phyloP scores from a whole-genome alignment of 371 early-diverging fungal species.

The Mortierella sp. region DNA sequence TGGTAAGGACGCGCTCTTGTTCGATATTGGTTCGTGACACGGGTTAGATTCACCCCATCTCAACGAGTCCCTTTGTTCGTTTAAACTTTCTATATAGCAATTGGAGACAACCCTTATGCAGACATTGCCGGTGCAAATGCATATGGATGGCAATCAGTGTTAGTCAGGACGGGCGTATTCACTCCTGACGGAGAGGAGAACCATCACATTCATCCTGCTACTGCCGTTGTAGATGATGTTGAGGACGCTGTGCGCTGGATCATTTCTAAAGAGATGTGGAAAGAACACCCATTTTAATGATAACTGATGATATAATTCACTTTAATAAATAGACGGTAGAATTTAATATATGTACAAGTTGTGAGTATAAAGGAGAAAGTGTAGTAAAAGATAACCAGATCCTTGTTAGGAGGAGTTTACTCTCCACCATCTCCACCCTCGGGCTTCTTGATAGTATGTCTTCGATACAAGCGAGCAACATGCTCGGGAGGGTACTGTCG shows the following conservation, averaged over 20 bases:
- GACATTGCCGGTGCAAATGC: constrained; percentile 88
- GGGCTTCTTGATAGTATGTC: constrained; percentile 30
- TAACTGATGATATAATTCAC: background rate
- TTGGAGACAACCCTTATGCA: constrained; percentile 81
- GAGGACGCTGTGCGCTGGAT: constrained; percentile 79
- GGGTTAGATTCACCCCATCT: too few species aligned
- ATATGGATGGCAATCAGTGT: constrained; percentile 84
- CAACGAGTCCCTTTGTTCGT: too few species aligned
- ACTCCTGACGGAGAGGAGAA: constrained; percentile 63
- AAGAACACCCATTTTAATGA: constrained; percentile 30
- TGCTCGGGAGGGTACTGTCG: constrained; percentile 44
- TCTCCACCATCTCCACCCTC: constrained; percentile 21
- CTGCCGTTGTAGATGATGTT: constrained; percentile 76
- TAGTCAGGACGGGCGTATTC: constrained; percentile 90
- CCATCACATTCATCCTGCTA: constrained; percentile 71
- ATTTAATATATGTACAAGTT: background rate
- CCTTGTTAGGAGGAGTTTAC: background rate
- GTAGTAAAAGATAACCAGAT: background rate
- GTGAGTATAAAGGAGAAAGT: background rate
- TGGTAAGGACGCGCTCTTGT: constrained; percentile 18
- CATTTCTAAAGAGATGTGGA: constrained; percentile 33
- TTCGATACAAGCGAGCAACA: constrained; percentile 41
- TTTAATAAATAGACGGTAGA: background rate
- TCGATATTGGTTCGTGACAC: too few species aligned
- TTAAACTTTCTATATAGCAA: constrained; percentile 56